Percentiles rank a stretch among this genome's conserved stretches.
Evolutionary conservation across 2,329 filamentous ascomycete species (phyloP).

Genomic region (Polychaeton citri): DNA sequence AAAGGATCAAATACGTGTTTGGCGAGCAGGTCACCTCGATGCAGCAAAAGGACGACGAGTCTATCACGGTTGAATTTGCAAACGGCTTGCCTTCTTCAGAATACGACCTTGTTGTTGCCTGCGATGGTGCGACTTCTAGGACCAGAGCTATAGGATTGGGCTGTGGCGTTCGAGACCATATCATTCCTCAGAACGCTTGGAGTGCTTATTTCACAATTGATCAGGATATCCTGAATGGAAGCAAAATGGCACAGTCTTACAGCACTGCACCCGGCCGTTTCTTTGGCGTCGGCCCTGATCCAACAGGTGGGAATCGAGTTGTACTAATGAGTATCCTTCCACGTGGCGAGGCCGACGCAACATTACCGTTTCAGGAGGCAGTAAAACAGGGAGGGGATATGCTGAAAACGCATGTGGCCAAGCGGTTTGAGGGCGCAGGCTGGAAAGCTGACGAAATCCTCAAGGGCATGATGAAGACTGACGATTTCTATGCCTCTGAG

Average conservation of each 20-base stretch:
- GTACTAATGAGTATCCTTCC: conserved; percentile 25
- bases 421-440: conserved; percentile 8
- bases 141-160: conserved; percentile 33
- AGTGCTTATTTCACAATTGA: conserved; percentile 30
- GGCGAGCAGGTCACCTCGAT: conserved; percentile 26
- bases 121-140: conserved; percentile 34
- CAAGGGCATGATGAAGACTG: conserved; percentile 7
- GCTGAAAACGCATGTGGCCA: conserved; percentile 20
- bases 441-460: conserved; percentile 12
- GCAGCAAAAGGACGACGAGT: conserved; percentile 19
- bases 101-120: conserved; percentile 38
- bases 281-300: conserved; percentile 23
- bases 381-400: conserved; percentile 21
- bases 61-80: conserved; percentile 28
- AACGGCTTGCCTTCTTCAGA: conserved; percentile 23
- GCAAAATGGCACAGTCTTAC: conserved; percentile 24
- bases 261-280: conserved; percentile 27
- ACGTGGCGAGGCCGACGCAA: conserved; percentile 14
- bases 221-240: conserved; percentile 26
- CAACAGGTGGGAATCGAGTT: conserved; percentile 20
- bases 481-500: conserved; percentile 16
- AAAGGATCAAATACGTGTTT: conserved; percentile 26
- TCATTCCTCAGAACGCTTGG: conserved; percentile 26
- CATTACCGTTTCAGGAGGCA: conserved; percentile 27
- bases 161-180: conserved; percentile 26